phyloP scores from a whole-genome alignment of 768 basidiomycete species.

The Agrocybe chaxingu region DNA sequence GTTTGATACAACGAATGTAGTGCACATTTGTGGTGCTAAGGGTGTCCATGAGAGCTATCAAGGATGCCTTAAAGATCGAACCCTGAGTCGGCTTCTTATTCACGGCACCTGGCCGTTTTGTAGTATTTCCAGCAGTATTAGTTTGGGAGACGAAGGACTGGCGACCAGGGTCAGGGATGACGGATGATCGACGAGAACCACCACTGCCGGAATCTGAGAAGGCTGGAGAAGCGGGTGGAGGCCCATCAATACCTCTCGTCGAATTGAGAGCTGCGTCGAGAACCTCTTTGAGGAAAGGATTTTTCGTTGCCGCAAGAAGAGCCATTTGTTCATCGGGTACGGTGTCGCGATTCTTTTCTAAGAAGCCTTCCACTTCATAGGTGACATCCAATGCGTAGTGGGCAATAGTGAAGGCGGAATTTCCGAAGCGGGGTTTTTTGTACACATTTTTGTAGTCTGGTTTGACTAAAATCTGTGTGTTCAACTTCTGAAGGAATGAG shows the following conservation, averaged over 20 bases:
- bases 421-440: constrained; percentile 99
- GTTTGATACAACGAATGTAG: constrained; percentile 99
- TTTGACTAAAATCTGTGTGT: constrained; percentile 74
- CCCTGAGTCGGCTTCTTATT: constrained; percentile 95
- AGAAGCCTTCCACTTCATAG: constrained; percentile 96
- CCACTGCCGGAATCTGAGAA: constrained; percentile 75
- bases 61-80: constrained; percentile 95
- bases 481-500: constrained; percentile 91
- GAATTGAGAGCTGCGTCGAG: constrained; percentile 85
- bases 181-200: constrained; percentile 75
- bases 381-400: constrained; percentile 99
- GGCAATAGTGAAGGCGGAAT: constrained; percentile 94
- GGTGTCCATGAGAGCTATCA: constrained; percentile 95
- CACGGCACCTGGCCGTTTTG: constrained; percentile 63
- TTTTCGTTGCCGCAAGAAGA: constrained; percentile 81
- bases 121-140: constrained; percentile 33
- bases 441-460: constrained; percentile 84
- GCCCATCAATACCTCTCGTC: constrained; percentile 61
- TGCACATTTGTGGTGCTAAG: constrained; percentile 97
- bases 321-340: constrained; percentile 98
- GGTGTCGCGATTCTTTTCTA: constrained; percentile 98
- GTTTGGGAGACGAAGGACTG: constrained; percentile 60
- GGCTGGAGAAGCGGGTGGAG: constrained; percentile 71
- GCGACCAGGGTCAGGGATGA: constrained; percentile 87
- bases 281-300: constrained; percentile 92